Percentiles rank a stretch among this genome's conserved stretches.
phyloP scores from a whole-genome alignment of 2,329 filamentous ascomycete genomes.

The Colletotrichum brevisporum region DNA sequence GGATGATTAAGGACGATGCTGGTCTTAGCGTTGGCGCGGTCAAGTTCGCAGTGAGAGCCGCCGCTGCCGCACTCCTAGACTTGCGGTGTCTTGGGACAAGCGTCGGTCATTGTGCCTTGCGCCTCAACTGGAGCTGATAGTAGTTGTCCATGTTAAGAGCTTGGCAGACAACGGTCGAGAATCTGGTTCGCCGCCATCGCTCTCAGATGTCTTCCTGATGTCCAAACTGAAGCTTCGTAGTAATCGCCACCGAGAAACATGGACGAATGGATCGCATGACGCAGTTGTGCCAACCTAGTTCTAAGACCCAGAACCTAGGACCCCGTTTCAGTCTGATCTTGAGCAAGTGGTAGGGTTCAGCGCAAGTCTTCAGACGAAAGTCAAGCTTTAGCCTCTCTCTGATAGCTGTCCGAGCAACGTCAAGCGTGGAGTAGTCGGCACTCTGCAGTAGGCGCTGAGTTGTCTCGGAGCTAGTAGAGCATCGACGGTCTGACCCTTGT shows the following conservation, averaged over 20 bases:
- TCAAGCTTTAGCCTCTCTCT: background rate
- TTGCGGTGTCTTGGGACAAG: background rate
- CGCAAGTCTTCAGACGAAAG: constrained; percentile 1
- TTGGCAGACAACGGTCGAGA: background rate
- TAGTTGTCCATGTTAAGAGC: background rate
- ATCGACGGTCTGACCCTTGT: background rate
- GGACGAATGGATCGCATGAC: background rate
- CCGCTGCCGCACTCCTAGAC: constrained; percentile 12
- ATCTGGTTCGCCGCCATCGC: background rate
- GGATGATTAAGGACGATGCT: constrained; percentile 26
- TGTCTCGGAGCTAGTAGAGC: constrained; percentile 10
- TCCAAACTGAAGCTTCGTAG: background rate
- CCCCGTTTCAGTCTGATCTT: constrained; percentile 12
- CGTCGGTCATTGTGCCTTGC: background rate
- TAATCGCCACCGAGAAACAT: background rate
- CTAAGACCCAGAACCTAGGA: background rate
- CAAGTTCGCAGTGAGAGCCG: background rate
- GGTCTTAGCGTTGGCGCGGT: background rate
- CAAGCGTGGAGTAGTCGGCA: background rate
- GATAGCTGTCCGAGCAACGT: background rate
- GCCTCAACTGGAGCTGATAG: background rate
- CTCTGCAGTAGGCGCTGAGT: constrained; percentile 14
- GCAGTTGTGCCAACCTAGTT: background rate
- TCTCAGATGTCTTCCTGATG: background rate
- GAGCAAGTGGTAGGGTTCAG: constrained; percentile 16